Evolutionary conservation across 2,329 filamentous ascomycete species (phyloP).

Genomic region (Venturia aucupariae): DNA sequence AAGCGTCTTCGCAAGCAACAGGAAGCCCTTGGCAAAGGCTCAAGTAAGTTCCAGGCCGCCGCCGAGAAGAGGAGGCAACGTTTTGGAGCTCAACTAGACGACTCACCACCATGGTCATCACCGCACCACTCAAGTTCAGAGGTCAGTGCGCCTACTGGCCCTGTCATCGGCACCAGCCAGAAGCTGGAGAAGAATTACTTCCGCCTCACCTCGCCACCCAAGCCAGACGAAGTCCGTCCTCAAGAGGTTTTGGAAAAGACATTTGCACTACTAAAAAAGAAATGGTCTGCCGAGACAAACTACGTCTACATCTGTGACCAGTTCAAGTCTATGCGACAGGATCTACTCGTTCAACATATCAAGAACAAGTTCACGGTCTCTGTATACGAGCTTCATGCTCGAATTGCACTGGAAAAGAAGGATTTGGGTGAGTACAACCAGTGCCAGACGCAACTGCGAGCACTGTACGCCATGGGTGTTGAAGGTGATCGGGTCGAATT

Average conservation of each 20-base stretch:
- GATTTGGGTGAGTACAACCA: constrained; percentile 99
- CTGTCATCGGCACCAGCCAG: constrained; percentile 78
- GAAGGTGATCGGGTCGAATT: constrained; percentile 91
- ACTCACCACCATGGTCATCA: constrained; percentile 8
- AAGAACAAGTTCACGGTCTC: constrained; percentile 93
- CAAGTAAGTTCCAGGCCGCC: constrained; percentile 85
- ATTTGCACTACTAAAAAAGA: constrained; percentile 80
- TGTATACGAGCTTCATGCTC: constrained; percentile 95
- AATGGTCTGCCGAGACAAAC: constrained; percentile 88
- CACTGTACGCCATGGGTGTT: constrained; percentile 76
- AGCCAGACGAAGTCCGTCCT: constrained; percentile 81
- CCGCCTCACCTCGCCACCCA: constrained; percentile 81
- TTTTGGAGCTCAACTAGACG: constrained; percentile 55
- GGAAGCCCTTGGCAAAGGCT: constrained; percentile 36
- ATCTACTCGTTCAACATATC: constrained; percentile 95
- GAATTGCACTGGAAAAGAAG: constrained; percentile 94
- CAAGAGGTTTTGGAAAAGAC: constrained; percentile 71
- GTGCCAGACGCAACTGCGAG: constrained; percentile 95
- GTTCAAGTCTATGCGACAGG: constrained; percentile 96
- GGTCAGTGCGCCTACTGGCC: constrained; percentile 37
- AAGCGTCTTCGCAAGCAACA: constrained; percentile 40
- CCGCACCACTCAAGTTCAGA: background rate
- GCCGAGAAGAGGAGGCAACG: constrained; percentile 83
- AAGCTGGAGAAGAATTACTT: constrained; percentile 89
- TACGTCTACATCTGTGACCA: constrained; percentile 98